A percentile compares a stretch with the other conserved stretches of the same genome.
phyloP scores from a whole-genome alignment of 192 early-diverging fungal genomes.

The Umbelopsis isabellina region DNA sequence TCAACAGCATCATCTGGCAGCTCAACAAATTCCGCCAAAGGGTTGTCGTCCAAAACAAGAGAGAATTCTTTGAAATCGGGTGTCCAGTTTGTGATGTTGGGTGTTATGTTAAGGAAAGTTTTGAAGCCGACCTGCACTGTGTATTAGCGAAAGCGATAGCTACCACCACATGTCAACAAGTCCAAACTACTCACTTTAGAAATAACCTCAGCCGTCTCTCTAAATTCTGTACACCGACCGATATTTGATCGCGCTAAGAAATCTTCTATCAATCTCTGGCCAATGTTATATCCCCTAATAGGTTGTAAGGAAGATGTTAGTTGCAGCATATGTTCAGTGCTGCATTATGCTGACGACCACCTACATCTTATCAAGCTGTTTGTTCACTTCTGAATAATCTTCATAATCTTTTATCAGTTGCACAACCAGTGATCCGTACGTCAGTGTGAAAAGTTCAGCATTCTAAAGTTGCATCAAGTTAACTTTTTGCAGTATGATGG shows the following conservation, averaged over 20 bases:
- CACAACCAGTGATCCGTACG: constrained; percentile 95
- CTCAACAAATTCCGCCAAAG: constrained; percentile 97
- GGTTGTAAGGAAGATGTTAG: not conserved
- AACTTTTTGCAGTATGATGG: not conserved
- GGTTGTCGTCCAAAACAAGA: constrained; percentile 94
- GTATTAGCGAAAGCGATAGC: not conserved
- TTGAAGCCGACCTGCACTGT: constrained; percentile 83
- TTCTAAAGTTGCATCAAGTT: constrained; percentile 47
- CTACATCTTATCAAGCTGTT: constrained; percentile 97
- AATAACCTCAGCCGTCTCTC: constrained; percentile 93
- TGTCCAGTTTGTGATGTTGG: constrained; percentile 81
- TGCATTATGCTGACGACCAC: constrained; percentile 14
- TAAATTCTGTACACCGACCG: constrained; percentile 86
- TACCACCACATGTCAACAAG: not conserved
- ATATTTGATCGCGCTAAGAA: constrained; percentile 82
- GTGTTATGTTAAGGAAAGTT: constrained; percentile 91
- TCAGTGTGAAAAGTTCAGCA: constrained; percentile 95
- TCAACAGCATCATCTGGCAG: constrained; percentile 79
- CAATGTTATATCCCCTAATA: constrained; percentile 96
- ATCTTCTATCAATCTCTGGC: constrained; percentile 93
- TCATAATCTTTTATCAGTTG: constrained; percentile 95
- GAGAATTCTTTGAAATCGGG: constrained; percentile 89
- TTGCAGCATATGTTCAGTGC: not conserved
- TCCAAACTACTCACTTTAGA: constrained; percentile 68
- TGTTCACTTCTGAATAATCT: constrained; percentile 91